A percentile compares a stretch with the other conserved stretches of the same genome.
Conservation (phyloP, 768 basidiomycete genomes). For the Suillus bovinus region DNA sequence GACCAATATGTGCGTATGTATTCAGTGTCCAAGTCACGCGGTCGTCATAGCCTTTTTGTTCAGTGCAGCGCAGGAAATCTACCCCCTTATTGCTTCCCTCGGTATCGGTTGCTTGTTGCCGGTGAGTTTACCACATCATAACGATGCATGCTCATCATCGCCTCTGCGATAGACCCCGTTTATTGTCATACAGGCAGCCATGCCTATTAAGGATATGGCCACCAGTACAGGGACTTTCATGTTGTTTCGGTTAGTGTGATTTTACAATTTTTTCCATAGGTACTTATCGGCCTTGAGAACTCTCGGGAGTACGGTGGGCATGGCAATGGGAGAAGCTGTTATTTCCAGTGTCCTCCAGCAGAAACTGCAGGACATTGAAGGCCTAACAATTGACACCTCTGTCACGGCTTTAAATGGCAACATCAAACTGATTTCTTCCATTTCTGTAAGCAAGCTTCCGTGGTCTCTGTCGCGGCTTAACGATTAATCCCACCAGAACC, state of each 20-base stretch:
- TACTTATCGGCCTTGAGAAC: constrained; percentile 41
- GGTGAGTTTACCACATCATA: constrained; percentile 10
- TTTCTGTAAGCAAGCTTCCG: constrained; percentile 18
- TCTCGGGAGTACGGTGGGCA: constrained; percentile 73
- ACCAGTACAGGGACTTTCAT: constrained; percentile 39
- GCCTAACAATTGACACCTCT: constrained; percentile 39
- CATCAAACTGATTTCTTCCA: constrained; percentile 43
- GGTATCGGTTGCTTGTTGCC: constrained; percentile 39
- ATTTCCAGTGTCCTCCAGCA: constrained; percentile 50
- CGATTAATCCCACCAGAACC: constrained; percentile 24
- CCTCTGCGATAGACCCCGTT: constrained; percentile 26
- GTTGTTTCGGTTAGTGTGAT: constrained; percentile 30
- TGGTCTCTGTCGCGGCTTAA: background rate
- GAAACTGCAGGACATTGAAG: constrained; percentile 19
- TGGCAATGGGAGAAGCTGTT: constrained; percentile 72
- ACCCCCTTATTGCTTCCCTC: constrained; percentile 32
- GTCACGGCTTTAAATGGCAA: constrained; percentile 46
- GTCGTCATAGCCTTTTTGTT: constrained; percentile 5
- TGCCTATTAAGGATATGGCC: constrained; percentile 48
- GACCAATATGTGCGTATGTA: constrained; percentile 27
- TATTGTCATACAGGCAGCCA: constrained; percentile 42
- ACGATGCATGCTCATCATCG: background rate
- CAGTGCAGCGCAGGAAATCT: constrained; percentile 34
- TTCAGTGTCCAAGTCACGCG: background rate
- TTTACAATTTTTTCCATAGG: background rate